Evolutionary conservation across 2,329 filamentous ascomycete genomes (phyloP), one percentile per base, ranked within the genome.

Genomic region (Aureobasidium sp.): DNA sequence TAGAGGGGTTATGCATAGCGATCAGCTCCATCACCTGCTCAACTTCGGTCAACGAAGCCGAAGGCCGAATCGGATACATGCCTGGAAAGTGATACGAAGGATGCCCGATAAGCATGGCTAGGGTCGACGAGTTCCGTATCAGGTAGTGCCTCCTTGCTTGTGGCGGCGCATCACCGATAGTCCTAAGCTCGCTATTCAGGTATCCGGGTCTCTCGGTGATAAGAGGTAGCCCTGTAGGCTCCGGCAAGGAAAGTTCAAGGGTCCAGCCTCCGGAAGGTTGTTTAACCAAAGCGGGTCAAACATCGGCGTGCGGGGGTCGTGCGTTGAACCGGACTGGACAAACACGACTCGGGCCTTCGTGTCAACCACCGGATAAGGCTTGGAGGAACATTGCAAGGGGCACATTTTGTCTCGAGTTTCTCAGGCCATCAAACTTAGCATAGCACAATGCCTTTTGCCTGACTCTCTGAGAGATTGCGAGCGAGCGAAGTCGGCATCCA

Each of bases 141-240:
- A 60, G 33, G 57, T 29, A 60, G 45, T 22, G 6, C 15, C 19
- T 33, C 44, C 40, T 49, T 42, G 44, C 24, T 39, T n/a, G 57
- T 60, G 57, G 57, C 57, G 57, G 57, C 1, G 19, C 45, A 60
- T 60, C 57, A 49, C 57, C 57, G 57, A 60, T 60, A 60, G 45
- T 49, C 35, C 42, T 50, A 60, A 60, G 27, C 44, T 47, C 57
- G 14, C 45, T 60, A 60, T 7, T 60, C 19, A 9, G 4, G 24
- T 3, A 17, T 5, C 19, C 33, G 40, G 53, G 44, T n/a, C 19
- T 47, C 42, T 27, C 27, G 33, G 49, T 39, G 49, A 52, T 52
- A 45, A 50, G 24, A 39, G 44, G 44, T 17, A 57, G 40, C 39
- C 53, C 37, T 45, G 31, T 44, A 40, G 33, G 35, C 29, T 22